Percentiles rank a stretch among this genome's conserved stretches.
Evolutionary conservation across 1,139 yeast genomes (phyloP).

Genomic region (Saccharomycopsis hybrid): DNA sequence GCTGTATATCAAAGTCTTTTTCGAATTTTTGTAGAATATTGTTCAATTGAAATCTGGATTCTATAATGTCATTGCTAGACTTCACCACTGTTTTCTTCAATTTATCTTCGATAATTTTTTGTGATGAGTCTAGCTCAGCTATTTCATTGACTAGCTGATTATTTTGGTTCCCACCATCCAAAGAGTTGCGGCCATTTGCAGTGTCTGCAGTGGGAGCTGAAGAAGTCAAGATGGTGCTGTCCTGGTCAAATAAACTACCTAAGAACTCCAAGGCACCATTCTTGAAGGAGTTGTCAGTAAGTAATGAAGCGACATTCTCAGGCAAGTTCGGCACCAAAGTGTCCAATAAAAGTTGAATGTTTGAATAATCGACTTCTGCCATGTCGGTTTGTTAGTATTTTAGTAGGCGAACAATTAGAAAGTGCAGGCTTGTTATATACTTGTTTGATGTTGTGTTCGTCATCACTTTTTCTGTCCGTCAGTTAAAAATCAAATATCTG

Average conservation of each 20-base stretch:
- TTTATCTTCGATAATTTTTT: conserved; percentile 32
- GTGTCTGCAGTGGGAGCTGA: background rate
- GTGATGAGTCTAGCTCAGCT: conserved; percentile 41
- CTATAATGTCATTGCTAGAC: conserved; percentile 31
- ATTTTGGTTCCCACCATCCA: conserved; percentile 19
- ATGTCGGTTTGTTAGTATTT: too few relatives aligned
- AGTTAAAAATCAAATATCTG: too few relatives aligned
- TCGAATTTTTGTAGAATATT: conserved; percentile 27
- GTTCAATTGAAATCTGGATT: conserved; percentile 28
- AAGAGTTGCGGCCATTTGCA: background rate
- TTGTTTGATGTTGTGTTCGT: too few relatives aligned
- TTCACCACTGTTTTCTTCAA: conserved; percentile 31
- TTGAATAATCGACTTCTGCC: background rate
- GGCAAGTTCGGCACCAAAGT: conserved; percentile 1
- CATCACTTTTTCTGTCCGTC: too few relatives aligned
- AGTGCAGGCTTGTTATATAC: too few relatives aligned
- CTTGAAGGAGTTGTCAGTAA: conserved; percentile 19
- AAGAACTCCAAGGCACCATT: conserved; percentile 24
- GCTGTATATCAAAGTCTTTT: conserved; percentile 29
- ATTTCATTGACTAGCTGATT: conserved; percentile 34
- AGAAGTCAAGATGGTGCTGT: background rate
- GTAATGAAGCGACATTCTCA: conserved; percentile 3
- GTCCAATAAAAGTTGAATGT: conserved; percentile 4
- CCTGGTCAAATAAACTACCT: conserved; percentile 22
- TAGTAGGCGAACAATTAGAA: too few relatives aligned